These are phyloP conservation scores for Gloeopeniophorella convolvens DNA, from an alignment of 768 basidiomycete genomes.

Conservation along the genomic window DNA sequence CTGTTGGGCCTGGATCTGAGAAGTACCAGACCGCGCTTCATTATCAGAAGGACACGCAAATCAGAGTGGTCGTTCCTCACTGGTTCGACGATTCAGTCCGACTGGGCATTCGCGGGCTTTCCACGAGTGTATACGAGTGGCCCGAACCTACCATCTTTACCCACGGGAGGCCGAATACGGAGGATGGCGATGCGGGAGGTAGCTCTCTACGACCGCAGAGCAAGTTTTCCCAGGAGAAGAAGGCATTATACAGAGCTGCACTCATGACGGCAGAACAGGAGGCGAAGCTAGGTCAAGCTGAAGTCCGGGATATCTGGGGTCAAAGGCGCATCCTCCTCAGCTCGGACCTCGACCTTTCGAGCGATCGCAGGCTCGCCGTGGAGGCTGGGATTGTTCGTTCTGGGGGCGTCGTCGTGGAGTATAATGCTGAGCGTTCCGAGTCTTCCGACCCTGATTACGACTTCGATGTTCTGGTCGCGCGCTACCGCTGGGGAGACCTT, in stretches of 20 bases:
- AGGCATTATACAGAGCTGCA: constrained; percentile 31
- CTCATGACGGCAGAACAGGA: constrained; percentile 23
- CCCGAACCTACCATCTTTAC: constrained; percentile 58
- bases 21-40: constrained; percentile 47
- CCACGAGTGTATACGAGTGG: constrained; percentile 59
- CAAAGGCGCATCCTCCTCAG: constrained; percentile 57
- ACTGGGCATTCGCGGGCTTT: constrained; percentile 40
- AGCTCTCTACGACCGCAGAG: constrained; percentile 26
- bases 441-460: constrained; percentile 39
- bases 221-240: constrained; percentile 30
- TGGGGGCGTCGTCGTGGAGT: constrained; percentile 46
- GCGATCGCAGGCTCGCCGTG: constrained; percentile 45
- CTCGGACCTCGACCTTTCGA: constrained; percentile 46
- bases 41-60: constrained; percentile 48
- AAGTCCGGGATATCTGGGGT: constrained; percentile 45
- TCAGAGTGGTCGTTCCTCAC: constrained; percentile 76
- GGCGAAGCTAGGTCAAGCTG: constrained; percentile 12
- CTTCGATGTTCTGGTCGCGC: constrained; percentile 71
- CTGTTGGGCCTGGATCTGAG: constrained; percentile 39
- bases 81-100: constrained; percentile 84
- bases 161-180: constrained; percentile 23
- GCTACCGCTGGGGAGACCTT: constrained; percentile 58
- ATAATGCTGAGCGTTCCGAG: constrained; percentile 33
- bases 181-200: constrained; percentile 22
- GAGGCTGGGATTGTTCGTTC: constrained; percentile 52